A percentile compares a stretch with the other conserved stretches of the same genome.
phyloP scores from a whole-genome alignment of 306 rosid genomes.

The Pachyrhizus erosus region DNA sequence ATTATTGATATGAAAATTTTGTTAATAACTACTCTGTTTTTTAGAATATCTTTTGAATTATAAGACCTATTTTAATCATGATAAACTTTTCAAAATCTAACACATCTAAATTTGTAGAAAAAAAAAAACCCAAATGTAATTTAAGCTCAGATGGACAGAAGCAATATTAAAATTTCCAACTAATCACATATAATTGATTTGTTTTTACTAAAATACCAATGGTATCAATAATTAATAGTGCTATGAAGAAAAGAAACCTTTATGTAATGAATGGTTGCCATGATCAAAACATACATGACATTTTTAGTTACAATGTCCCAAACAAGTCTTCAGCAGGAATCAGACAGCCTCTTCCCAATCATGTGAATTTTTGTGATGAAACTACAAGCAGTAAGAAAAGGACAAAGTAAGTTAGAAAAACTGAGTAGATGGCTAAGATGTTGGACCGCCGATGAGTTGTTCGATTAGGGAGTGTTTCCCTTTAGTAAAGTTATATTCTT shows the following conservation, averaged over 20 bases:
- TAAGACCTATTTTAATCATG: too few relatives aligned
- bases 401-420: constrained; percentile 11
- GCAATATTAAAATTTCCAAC: not conserved
- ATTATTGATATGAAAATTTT: too few relatives aligned
- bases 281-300: not conserved
- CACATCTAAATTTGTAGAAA: too few relatives aligned
- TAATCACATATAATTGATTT: not conserved
- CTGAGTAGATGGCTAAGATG: not conserved
- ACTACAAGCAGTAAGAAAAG: not conserved
- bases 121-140: too few relatives aligned
- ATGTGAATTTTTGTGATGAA: constrained; percentile 11
- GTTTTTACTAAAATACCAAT: not conserved
- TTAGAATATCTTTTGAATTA: too few relatives aligned
- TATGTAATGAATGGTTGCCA: not conserved
- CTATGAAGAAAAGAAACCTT: not conserved
- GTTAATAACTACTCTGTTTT: too few relatives aligned
- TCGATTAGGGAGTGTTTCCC: constrained; percentile 21
- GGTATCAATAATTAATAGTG: not conserved
- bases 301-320: not conserved
- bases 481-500: constrained; percentile 38
- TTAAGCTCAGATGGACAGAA: too few relatives aligned
- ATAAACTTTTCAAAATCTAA: too few relatives aligned
- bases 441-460: not conserved
- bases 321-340: constrained; percentile 9
- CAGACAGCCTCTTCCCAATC: not conserved